Evolutionary conservation across 106 monocot species (phyloP), one percentile per base, ranked within the genome.

Genomic region (Dendrobium catenatum): DNA sequence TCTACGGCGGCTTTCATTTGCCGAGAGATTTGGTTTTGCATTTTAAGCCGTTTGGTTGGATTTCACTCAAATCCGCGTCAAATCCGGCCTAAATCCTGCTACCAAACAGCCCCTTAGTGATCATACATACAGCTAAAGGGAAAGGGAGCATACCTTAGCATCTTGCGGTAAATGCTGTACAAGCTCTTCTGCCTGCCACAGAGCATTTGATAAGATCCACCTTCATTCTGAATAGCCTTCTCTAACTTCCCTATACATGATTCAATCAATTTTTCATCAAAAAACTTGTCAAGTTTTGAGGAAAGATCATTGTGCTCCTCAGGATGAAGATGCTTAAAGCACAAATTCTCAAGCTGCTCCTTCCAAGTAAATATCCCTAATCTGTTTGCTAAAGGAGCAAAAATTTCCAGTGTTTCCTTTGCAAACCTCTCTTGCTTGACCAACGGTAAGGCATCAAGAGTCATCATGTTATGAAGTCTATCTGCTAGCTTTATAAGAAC

Each of bases 401-500:
- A 98, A 19, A 98, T 95, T 73, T 98, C 95, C 74, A 91, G 73
- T 19, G 98, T 98, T 72, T 98, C 98, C 48, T 95, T 98, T 58
- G 95, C 93, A 82, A 98, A 93, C 77, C 95, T 91, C 76, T 88
- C 91, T 81, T 95, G 98, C 76, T 95, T 98, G 47, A 47, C 58
- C 74, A 85, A 42, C 2, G 98, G 91, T 48, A 98, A 86, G 18
- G 94, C 91, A 58, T 93, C 95, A 78, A 98, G 68, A 43, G 98
- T 98, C 89, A 93, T 88, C 98, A 98, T 98, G 88, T 98, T 98
- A 70, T 98, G 98, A 74, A 98, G 89, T 68, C 98, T 89, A 67
- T 98, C 98, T 37, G 98, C 95, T 22, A 98, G 89, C 87, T 98
- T 98, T 75, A 98, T 91, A n/a, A 98, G 91, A 26, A 98, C 95